Conservation (phyloP, 768 basidiomycete genomes). For the Boletus tomentosulus region DNA sequence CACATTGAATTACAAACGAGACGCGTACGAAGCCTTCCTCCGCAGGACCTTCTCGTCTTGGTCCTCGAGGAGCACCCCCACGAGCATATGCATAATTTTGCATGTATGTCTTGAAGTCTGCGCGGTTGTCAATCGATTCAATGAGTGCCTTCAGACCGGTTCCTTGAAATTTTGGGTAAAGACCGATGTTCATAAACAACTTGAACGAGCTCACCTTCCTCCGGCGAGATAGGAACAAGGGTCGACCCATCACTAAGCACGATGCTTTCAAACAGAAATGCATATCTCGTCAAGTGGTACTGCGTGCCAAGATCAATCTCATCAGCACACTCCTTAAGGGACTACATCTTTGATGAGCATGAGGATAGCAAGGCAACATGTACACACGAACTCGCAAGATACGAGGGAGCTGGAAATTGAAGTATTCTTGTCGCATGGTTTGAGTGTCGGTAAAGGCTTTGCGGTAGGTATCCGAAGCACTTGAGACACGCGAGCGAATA, state of each 20-base stretch:
- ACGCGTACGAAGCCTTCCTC: conserved; percentile 92
- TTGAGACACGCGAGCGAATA: conserved; percentile 78
- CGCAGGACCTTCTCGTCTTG: conserved; percentile 80
- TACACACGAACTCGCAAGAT: conserved; percentile 77
- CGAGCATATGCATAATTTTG: conserved; percentile 94
- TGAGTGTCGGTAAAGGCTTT: conserved; percentile 91
- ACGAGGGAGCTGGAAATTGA: conserved; percentile 93
- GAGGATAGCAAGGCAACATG: not conserved
- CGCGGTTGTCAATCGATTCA: conserved; percentile 89
- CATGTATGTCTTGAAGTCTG: conserved; percentile 96
- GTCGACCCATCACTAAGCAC: conserved; percentile 86
- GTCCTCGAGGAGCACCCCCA: conserved; percentile 62
- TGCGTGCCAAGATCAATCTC: conserved; percentile 98
- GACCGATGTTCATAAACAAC: not conserved
- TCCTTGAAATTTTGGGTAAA: conserved; percentile 30
- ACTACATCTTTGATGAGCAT: conserved; percentile 38
- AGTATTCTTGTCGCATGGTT: conserved; percentile 91
- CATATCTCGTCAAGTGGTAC: conserved; percentile 93
- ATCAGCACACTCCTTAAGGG: conserved; percentile 91
- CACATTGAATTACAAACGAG: conserved; percentile 1
- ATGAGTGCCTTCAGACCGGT: conserved; percentile 81
- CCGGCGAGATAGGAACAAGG: conserved; percentile 64
- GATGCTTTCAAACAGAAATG: conserved; percentile 89
- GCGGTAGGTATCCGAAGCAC: conserved; percentile 81
- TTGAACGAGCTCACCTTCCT: conserved; percentile 52